phyloP scores from a whole-genome alignment of 2,329 filamentous ascomycete genomes.

The Neurospora sp. region DNA sequence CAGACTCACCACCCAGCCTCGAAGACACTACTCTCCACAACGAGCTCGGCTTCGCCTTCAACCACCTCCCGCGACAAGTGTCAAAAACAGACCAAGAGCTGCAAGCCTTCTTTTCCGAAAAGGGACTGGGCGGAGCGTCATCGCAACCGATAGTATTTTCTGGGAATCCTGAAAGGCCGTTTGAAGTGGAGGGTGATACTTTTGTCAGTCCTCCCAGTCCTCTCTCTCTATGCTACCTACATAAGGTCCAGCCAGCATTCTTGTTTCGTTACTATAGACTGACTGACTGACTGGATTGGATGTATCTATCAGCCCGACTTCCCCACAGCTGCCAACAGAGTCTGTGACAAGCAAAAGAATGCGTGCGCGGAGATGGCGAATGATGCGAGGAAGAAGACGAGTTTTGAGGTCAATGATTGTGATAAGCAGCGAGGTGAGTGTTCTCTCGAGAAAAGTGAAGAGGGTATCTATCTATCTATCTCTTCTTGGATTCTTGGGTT shows the following conservation, averaged over 20 bases:
- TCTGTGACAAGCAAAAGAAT: slow-evolving; percentile 41
- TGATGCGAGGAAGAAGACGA: slow-evolving; percentile 15
- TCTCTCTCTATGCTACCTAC: too few relatives aligned
- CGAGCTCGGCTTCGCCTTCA: slow-evolving; percentile 27
- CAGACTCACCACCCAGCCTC: slow-evolving; percentile 20
- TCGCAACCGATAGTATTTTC: slow-evolving; percentile 31
- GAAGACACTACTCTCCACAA: slow-evolving; percentile 22
- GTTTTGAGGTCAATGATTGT: slow-evolving; percentile 32
- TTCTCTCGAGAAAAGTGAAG: background rate
- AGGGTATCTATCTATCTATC: background rate
- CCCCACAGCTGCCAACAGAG: slow-evolving; percentile 29
- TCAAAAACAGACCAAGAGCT: slow-evolving; percentile 23
- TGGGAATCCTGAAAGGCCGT: slow-evolving; percentile 29
- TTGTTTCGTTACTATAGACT: too few relatives aligned
- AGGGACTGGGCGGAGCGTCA: slow-evolving; percentile 25
- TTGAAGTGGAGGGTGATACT: slow-evolving; percentile 32
- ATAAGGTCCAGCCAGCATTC: too few relatives aligned
- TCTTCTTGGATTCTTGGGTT: background rate
- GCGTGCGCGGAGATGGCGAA: slow-evolving; percentile 34
- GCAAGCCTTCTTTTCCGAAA: slow-evolving; percentile 27
- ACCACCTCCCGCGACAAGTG: slow-evolving; percentile 25
- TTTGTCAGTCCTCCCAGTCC: slow-evolving; percentile 24
- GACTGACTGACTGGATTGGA: too few relatives aligned
- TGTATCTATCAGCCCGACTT: slow-evolving; percentile 25
- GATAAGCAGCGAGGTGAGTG: slow-evolving; percentile 34